Evolutionary conservation across 352 stramenopile species (phyloP).

Genomic region (Phytophthora colocasiae): DNA sequence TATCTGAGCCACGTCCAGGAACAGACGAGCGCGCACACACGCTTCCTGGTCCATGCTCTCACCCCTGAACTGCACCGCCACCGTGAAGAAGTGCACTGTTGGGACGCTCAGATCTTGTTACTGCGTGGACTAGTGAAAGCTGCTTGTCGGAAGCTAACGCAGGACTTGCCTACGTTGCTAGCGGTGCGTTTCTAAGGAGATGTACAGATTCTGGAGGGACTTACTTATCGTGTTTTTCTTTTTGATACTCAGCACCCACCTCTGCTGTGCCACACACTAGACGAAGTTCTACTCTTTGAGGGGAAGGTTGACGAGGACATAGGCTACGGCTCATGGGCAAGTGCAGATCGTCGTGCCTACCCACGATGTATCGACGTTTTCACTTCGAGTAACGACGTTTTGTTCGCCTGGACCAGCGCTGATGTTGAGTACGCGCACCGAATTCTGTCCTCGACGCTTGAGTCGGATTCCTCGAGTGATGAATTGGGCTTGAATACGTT

Average conservation of each 20-base stretch:
- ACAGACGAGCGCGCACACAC: conserved; percentile 54
- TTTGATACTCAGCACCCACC: conserved; percentile 36
- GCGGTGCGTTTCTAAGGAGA: conserved; percentile 32
- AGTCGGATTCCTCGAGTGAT: conserved; percentile 6
- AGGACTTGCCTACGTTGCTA: conserved; percentile 54
- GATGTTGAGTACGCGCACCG: conserved; percentile 64
- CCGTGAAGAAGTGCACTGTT: conserved; percentile 54
- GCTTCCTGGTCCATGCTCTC: conserved; percentile 51
- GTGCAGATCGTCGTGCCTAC: conserved; percentile 45
- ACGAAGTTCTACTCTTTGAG: conserved; percentile 83
- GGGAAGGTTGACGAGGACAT: conserved; percentile 66
- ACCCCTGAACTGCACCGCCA: conserved; percentile 59
- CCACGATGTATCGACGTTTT: conserved; percentile 72
- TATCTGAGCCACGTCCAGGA: conserved; percentile 67
- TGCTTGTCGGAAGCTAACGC: conserved; percentile 55
- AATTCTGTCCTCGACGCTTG: conserved; percentile 39
- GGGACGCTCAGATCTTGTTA: conserved; percentile 68
- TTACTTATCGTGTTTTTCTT: background rate
- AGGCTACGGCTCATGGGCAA: conserved; percentile 63
- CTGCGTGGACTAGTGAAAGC: conserved; percentile 54
- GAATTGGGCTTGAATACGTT: conserved; percentile 11
- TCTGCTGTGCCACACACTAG: conserved; percentile 74
- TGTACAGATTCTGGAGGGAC: too few relatives aligned
- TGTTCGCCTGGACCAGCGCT: conserved; percentile 74
- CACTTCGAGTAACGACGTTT: conserved; percentile 48